A percentile compares a stretch with the other conserved stretches of the same genome.
Evolutionary conservation across 73 alveolate species (phyloP).

Genomic region (Tetrahymena thermophila): DNA sequence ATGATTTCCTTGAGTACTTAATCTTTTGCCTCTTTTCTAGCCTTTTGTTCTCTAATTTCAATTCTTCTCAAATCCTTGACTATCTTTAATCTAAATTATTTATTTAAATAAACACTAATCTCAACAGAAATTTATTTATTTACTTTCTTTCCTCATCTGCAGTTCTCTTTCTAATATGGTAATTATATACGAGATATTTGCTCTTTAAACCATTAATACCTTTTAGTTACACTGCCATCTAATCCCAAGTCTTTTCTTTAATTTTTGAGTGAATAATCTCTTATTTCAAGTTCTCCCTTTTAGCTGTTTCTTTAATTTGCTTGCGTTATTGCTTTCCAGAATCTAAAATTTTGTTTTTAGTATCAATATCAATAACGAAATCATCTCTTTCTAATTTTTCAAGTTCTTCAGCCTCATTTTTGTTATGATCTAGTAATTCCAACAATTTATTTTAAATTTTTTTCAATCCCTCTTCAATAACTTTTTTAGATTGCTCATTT

Average conservation of each 20-base stretch:
- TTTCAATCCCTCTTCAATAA: slow-evolving; percentile 64
- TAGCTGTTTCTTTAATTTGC: slow-evolving; percentile 68
- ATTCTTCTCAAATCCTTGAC: slow-evolving; percentile 60
- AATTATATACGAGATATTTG: slow-evolving; percentile 58
- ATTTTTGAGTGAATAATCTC: slow-evolving; percentile 62
- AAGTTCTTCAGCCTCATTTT: slow-evolving; percentile 70
- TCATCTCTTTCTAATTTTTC: slow-evolving; percentile 89
- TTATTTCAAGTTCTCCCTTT: slow-evolving; percentile 51
- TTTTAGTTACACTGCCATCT: slow-evolving; percentile 53
- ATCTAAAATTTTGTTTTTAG: slow-evolving; percentile 63
- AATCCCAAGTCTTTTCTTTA: slow-evolving; percentile 72
- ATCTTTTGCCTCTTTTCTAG: slow-evolving; percentile 36
- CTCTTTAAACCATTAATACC: slow-evolving; percentile 58
- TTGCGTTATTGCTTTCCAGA: slow-evolving; percentile 75
- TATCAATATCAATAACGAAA: slow-evolving; percentile 85
- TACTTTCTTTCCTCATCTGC: slow-evolving; percentile 50
- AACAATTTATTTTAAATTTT: slow-evolving; percentile 65
- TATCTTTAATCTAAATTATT: slow-evolving; percentile 8
- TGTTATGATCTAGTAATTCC: slow-evolving; percentile 76
- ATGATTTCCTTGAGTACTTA: slow-evolving; percentile 37
- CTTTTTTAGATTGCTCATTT: slow-evolving; percentile 58
- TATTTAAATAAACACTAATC: neutral
- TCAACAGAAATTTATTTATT: neutral
- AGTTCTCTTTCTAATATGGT: slow-evolving; percentile 56
- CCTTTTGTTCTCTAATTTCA: slow-evolving; percentile 55